Evolutionary conservation across 805 yeast species (phyloP).

Genomic region (Pichia exigua): DNA sequence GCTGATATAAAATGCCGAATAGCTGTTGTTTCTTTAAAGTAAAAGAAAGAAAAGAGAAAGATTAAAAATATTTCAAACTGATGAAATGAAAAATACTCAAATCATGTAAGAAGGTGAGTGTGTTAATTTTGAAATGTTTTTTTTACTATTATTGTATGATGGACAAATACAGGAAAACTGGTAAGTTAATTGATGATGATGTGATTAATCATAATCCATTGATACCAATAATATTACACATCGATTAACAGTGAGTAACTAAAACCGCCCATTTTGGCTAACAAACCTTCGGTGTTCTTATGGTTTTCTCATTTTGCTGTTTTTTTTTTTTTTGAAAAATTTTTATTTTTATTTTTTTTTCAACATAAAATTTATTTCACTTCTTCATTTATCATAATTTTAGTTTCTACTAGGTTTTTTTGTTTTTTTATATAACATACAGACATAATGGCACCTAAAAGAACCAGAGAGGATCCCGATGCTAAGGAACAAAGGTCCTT

Average conservation of each 20-base stretch:
- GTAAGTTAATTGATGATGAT: too few species aligned
- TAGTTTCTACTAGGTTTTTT: too few species aligned
- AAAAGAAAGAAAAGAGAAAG: neutral
- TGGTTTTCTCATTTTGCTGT: neutral
- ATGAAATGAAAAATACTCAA: neutral
- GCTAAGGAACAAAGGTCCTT: constrained; percentile 24
- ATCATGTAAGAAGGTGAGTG: neutral
- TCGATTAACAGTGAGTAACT: too few species aligned
- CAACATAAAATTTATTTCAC: neutral
- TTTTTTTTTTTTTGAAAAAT: neutral
- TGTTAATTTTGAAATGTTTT: neutral
- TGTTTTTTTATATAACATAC: neutral
- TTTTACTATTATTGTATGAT: neutral
- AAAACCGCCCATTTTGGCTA: neutral
- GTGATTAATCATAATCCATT: neutral
- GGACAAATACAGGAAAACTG: neutral
- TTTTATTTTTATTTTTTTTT: neutral
- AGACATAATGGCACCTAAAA: constrained; percentile 27
- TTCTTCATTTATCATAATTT: neutral
- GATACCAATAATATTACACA: neutral
- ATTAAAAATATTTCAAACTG: neutral
- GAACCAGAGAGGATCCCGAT: constrained; percentile 41
- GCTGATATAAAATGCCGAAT: neutral
- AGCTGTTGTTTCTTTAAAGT: neutral
- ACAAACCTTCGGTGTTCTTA: neutral